Conservation (phyloP, 108 stramenopile species). For the Nitzschia sp. region DNA sequence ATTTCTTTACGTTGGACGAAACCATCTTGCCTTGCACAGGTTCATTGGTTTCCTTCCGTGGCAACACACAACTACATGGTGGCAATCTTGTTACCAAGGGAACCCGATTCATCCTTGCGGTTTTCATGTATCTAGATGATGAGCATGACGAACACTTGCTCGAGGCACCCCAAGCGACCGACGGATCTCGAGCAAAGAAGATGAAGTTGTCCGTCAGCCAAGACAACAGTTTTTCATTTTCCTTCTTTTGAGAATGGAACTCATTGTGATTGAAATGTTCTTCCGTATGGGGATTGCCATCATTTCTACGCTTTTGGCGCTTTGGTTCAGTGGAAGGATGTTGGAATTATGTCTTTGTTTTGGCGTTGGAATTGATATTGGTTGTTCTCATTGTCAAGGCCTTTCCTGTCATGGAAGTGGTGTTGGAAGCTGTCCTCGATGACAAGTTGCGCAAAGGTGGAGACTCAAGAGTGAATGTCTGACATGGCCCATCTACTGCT, state of each 20-base stretch:
- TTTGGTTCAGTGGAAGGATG: constrained; percentile 80
- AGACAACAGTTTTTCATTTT: too few relatives aligned
- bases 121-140: constrained; percentile 44
- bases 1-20: constrained; percentile 37
- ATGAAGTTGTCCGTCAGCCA: too few relatives aligned
- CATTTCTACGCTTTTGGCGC: constrained; percentile 44
- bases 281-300: constrained; percentile 23
- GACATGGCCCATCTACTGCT: too few relatives aligned
- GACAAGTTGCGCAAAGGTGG: constrained; percentile 82
- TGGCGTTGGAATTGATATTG: constrained; percentile 58
- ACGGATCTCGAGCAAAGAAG: too few relatives aligned
- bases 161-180: too few relatives aligned
- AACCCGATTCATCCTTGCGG: constrained; percentile 42
- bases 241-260: too few relatives aligned
- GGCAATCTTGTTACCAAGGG: constrained; percentile 40
- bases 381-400: constrained; percentile 65
- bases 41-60: constrained; percentile 40
- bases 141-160: not conserved
- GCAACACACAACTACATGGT: constrained; percentile 43
- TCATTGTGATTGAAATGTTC: too few relatives aligned
- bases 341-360: constrained; percentile 67
- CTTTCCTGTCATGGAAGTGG: constrained; percentile 86
- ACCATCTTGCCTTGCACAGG: constrained; percentile 8
- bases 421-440: constrained; percentile 75
- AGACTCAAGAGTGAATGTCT: too few relatives aligned